Base-by-base conservation (phyloP, 2,329 filamentous ascomycete species). In the Hirsutella rhossiliensis region DNA sequence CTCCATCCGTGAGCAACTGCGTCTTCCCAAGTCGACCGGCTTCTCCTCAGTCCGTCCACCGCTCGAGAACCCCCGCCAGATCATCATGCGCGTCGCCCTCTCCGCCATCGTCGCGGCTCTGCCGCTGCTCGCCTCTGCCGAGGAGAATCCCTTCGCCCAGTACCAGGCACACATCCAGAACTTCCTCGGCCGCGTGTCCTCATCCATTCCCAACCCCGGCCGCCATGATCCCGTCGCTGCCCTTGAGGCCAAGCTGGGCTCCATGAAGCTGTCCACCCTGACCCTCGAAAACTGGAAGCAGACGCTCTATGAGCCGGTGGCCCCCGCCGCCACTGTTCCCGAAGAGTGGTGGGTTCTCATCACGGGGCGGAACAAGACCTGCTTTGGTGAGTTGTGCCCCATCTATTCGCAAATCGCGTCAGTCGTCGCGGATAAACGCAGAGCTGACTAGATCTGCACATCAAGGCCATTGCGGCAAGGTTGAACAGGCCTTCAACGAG, bases 341-440 rank as follows among this genome's bases (percentile, higher is more conserved):
- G 81, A 83, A 63, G 81, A 87, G 64, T 88, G 82, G 82, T 80
- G 84, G 71, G 68, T 90, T 48, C 72, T 84, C 52, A 66, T 87
- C 52, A 84, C 80, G 11, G 85, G 85, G 45, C 72, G 82, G 53
- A 88, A 89, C 71, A 82, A 80, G 67, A 87, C 84, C 29, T 90
- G 85, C 67, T 82, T 74, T 58, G 74, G 76, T 78, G 66, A 46
- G 71, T 27, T 9, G 23, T 27, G 23, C 23, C 23, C 23, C 6
- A 27, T 27, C 17, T 13, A 23, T 17, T 1, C 7, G 11, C 18
- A 8, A 31, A n/a, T 15, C 9, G 9, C n/a, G 3, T 11, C 9
- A 9, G 28, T 18, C 2, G 11, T 19, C 2, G 29, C 5, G 6
- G 19, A 12, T 1, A 5, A 11, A 11, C 13, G 11, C 48, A 45